A percentile compares a stretch with the other conserved stretches of the same genome.
phyloP scores from a whole-genome alignment of 768 basidiomycete species.

The Russula ochroleuca region DNA sequence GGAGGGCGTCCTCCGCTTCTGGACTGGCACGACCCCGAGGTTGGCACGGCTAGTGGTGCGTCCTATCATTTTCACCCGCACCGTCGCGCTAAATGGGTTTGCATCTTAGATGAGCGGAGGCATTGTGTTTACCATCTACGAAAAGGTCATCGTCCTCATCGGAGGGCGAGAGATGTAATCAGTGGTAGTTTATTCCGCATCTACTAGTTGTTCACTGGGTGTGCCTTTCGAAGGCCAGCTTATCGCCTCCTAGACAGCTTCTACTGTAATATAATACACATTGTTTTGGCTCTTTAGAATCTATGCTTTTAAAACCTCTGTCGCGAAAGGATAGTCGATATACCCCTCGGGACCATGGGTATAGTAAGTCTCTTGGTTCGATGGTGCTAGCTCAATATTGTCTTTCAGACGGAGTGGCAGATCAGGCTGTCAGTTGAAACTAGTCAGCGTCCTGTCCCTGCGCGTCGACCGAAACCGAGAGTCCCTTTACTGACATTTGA shows the following conservation, averaged over 20 bases:
- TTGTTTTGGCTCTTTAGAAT: neutral
- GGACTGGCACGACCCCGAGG: conserved; percentile 94
- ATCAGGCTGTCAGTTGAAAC: conserved; percentile 20
- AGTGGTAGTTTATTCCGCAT: neutral
- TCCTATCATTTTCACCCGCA: conserved; percentile 1
- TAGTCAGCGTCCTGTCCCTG: neutral
- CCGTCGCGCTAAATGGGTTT: neutral
- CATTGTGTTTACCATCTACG: conserved; percentile 90
- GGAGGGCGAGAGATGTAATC: conserved; percentile 33
- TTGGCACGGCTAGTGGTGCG: conserved; percentile 78
- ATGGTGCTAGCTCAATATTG: neutral
- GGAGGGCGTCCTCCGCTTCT: conserved; percentile 88
- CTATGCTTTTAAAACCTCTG: neutral
- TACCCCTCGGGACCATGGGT: conserved; percentile 18
- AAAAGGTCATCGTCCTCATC: conserved; percentile 63
- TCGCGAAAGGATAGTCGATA: conserved; percentile 26
- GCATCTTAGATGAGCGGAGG: conserved; percentile 80
- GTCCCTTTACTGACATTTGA: conserved; percentile 14
- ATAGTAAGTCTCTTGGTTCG: neutral
- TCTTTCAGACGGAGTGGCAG: conserved; percentile 23
- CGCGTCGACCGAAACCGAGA: neutral
- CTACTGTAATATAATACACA: neutral
- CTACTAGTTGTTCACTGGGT: neutral
- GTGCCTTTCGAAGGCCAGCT: neutral
- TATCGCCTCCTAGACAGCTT: neutral